A percentile compares a stretch with the other conserved stretches of the same genome.
phyloP scores from a whole-genome alignment of 306 rosid genomes.

The Prinsepia uniflora region DNA sequence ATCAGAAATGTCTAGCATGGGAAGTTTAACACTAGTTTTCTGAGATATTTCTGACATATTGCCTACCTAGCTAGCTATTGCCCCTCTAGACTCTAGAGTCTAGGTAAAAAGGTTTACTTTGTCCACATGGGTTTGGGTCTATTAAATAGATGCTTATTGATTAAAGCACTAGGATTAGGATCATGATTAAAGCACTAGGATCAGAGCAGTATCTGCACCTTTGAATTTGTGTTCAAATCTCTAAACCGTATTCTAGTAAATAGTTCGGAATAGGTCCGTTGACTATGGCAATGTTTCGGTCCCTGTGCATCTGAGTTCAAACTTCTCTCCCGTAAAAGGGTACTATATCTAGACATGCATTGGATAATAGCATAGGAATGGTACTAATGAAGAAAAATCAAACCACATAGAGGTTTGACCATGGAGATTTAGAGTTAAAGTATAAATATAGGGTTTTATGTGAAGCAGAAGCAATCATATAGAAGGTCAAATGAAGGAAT shows the following conservation, averaged over 20 bases:
- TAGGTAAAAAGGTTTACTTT: conserved; percentile 43
- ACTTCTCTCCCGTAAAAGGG: background rate
- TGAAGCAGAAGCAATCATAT: conserved; percentile 19
- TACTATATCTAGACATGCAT: background rate
- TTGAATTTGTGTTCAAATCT: too few relatives aligned
- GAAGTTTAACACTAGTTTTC: conserved; percentile 54
- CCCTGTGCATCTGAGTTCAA: too few relatives aligned
- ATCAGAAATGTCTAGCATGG: conserved; percentile 73
- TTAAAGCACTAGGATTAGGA: conserved; percentile 1
- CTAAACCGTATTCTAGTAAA: too few relatives aligned
- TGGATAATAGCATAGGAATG: background rate
- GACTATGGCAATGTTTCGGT: too few relatives aligned
- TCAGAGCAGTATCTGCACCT: too few relatives aligned
- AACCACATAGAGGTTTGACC: conserved; percentile 5
- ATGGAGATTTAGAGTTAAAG: conserved; percentile 6
- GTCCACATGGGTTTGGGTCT: conserved; percentile 39
- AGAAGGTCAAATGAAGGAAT: conserved; percentile 25
- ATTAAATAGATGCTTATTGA: conserved; percentile 39
- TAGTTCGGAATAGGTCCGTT: too few relatives aligned
- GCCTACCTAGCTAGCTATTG: conserved; percentile 20
- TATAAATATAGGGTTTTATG: background rate
- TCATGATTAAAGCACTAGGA: too few relatives aligned
- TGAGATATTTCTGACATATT: conserved; percentile 44
- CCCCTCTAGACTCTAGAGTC: background rate
- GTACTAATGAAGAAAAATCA: background rate